Base-by-base conservation (phyloP, 192 early-diverging fungal species). In the Backusella liffmaniae region DNA sequence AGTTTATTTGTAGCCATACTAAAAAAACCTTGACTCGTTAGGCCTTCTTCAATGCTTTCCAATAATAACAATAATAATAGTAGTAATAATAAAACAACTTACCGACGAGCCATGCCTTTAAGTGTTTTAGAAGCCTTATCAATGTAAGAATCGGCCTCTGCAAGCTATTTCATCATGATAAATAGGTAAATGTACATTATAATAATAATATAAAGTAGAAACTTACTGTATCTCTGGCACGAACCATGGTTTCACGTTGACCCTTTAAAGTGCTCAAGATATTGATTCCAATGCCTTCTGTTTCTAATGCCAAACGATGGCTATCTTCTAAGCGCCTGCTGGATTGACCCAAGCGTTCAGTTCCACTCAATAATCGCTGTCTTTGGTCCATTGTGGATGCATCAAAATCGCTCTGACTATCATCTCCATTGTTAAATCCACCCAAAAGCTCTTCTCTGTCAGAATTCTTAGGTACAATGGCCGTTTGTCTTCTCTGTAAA, bases 221-320 rank as follows among this genome's bases (percentile, higher is more conserved):
- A 83, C 85, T 73, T 88, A 96, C 92, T 6, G 91, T 90, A 86
- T 98, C 93, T 74, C 93, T 85, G 29, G 96, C 94, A 65, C 91
- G 84, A 30, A 93, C 77, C 76, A 99, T 96, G 72, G 97, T 95
- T 80, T 99, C 95, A 39, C 98, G 78, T 81, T 99, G 98, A 34
- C 92, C 86, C 70, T 94, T 87, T 77, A 98, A 78, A 73, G 92
- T 91, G 15, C 90, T 88, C 69, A 99, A 83, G 21, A 96, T 97
- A 37, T 87, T 89, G 36, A 94, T 93, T 4, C 96, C 97, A 34
- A 96, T 85, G 9, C 86, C 76, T 84, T 99, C 97, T 1, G 96
- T 96, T 74, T 99, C 96, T 37, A 99, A 84, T 15, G 96, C 97
- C 70, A 98, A 80, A 46, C 94, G 83, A 73, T 94, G 95, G 39